Evolutionary conservation across 2,329 filamentous ascomycete species (phyloP).

Genomic region (Pseudomassariella vexata): DNA sequence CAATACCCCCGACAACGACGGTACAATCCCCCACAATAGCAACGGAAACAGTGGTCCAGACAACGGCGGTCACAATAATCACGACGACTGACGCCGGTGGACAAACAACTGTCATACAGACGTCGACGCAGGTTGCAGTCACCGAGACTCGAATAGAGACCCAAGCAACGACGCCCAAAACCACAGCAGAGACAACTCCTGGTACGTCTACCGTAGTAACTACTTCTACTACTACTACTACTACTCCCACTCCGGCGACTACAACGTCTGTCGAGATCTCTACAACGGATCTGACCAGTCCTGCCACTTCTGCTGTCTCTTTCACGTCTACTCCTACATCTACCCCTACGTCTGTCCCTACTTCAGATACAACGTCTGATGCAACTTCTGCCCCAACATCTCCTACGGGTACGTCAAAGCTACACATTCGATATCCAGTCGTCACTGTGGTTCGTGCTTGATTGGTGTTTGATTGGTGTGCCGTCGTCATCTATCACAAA

Average conservation of each 20-base stretch:
- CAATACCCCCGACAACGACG: slow-evolving; percentile 2
- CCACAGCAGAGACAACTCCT: slow-evolving; percentile 12
- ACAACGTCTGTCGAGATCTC: slow-evolving; percentile 5
- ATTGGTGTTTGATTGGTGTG: too few relatives aligned
- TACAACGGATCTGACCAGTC: slow-evolving; percentile 1
- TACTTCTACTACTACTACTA: slow-evolving; percentile 9
- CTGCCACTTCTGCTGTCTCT: too few relatives aligned
- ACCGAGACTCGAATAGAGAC: too few relatives aligned
- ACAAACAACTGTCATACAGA: slow-evolving; percentile 8
- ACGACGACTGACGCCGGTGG: neutral
- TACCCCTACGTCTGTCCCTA: too few relatives aligned
- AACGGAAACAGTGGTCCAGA: neutral
- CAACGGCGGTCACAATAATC: slow-evolving; percentile 6
- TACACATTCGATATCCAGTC: too few relatives aligned
- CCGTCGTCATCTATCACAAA: too few relatives aligned
- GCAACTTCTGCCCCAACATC: neutral
- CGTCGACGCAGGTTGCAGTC: slow-evolving; percentile 10
- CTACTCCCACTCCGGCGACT: slow-evolving; percentile 7
- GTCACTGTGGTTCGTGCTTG: too few relatives aligned
- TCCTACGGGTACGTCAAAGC: too few relatives aligned
- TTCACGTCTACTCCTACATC: too few relatives aligned
- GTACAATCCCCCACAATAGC: slow-evolving; percentile 1
- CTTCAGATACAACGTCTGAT: neutral
- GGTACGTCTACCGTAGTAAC: slow-evolving; percentile 23
- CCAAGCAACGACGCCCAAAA: slow-evolving; percentile 17